Conservation (phyloP, 2,329 filamentous ascomycete genomes). For the Monilinia aucupariae region DNA sequence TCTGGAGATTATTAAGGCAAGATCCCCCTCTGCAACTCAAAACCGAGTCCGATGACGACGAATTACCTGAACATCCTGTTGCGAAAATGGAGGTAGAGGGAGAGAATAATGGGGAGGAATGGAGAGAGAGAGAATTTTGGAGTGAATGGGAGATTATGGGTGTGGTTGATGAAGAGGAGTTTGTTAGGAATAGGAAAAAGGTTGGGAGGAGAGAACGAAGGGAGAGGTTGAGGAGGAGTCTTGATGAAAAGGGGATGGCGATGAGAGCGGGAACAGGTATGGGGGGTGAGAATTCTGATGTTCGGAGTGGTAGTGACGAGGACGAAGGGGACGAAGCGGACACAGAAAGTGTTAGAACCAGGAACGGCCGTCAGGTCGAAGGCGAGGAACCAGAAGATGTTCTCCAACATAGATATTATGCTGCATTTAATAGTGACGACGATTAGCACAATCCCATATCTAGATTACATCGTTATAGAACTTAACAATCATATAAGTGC, state of each 20-base stretch:
- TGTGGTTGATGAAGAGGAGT: slow-evolving; percentile 23
- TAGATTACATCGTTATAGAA: background rate
- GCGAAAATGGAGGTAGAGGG: slow-evolving; percentile 1
- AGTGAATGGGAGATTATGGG: slow-evolving; percentile 33
- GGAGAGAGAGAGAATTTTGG: slow-evolving; percentile 31
- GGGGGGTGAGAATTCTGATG: background rate
- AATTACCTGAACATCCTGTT: slow-evolving; percentile 14
- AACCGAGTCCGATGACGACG: slow-evolving; percentile 13
- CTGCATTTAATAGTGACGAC: slow-evolving; percentile 16
- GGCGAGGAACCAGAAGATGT: background rate
- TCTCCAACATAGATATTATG: slow-evolving; percentile 6
- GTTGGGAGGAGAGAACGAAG: slow-evolving; percentile 20
- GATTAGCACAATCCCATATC: background rate
- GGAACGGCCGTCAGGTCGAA: background rate
- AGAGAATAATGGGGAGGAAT: slow-evolving; percentile 19
- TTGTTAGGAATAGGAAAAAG: slow-evolving; percentile 25
- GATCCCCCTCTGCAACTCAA: slow-evolving; percentile 29
- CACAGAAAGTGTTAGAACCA: background rate
- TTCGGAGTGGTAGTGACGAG: slow-evolving; percentile 12
- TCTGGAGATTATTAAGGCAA: slow-evolving; percentile 32
- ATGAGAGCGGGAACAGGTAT: background rate
- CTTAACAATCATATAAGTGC: slow-evolving; percentile 2
- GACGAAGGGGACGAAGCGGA: slow-evolving; percentile 6
- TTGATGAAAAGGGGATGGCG: background rate
- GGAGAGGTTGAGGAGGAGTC: background rate